Evolutionary conservation across 129 eudicot species (phyloP).

Genomic region (Chrysanthemum seticuspe): DNA sequence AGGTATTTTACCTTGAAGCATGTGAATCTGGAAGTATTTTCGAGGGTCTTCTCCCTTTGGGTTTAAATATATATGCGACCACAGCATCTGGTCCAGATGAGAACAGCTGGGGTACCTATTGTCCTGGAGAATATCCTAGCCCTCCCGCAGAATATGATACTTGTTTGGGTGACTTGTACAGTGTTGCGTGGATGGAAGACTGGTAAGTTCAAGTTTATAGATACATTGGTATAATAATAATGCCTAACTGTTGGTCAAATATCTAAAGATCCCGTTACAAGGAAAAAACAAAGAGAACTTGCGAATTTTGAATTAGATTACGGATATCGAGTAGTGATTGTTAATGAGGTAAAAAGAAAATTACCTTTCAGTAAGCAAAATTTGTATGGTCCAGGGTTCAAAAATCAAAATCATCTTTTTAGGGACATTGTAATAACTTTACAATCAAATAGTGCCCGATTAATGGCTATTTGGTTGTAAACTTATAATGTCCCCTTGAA

Average conservation of each 20-base stretch:
- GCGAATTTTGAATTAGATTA: not conserved
- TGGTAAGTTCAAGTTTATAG: conserved; percentile 42
- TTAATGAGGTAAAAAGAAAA: too few species aligned
- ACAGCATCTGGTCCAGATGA: conserved; percentile 87
- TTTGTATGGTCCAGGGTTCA: too few species aligned
- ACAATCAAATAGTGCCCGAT: too few species aligned
- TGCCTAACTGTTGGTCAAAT: not conserved
- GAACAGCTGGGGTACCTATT: conserved; percentile 96
- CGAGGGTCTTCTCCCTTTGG: conserved; percentile 86
- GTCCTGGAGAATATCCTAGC: conserved; percentile 80
- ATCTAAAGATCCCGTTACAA: not conserved
- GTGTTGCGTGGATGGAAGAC: conserved; percentile 98
- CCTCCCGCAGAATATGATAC: conserved; percentile 89
- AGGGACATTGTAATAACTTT: too few species aligned
- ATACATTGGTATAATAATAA: not conserved
- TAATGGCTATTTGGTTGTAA: too few species aligned
- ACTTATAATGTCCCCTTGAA: too few species aligned
- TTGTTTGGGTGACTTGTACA: conserved; percentile 95
- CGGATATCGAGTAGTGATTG: not conserved
- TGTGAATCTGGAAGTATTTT: conserved; percentile 97
- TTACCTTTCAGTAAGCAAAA: too few species aligned
- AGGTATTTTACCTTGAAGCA: conserved; percentile 98
- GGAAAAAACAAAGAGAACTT: not conserved
- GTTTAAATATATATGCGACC: conserved; percentile 89
- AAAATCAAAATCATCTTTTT: too few species aligned